A percentile compares a stretch with the other conserved stretches of the same genome.
phyloP scores from a whole-genome alignment of 1,139 yeast species.

The Blastobotrys indianensis region DNA sequence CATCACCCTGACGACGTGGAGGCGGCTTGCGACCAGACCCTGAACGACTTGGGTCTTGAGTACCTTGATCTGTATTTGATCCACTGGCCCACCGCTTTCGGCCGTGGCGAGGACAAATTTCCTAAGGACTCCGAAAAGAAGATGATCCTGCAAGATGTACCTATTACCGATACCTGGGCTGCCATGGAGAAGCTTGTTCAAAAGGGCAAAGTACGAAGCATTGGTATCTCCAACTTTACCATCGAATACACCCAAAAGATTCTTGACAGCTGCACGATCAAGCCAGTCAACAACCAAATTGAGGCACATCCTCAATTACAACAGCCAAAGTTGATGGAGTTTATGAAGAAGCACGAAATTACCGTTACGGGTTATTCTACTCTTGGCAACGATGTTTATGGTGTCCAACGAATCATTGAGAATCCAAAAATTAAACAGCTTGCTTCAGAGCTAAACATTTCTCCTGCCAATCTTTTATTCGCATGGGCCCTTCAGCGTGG shows the following conservation, averaged over 20 bases:
- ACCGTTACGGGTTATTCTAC: slow-evolving; percentile 79
- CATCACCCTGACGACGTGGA: slow-evolving; percentile 45
- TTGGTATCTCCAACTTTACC: slow-evolving; percentile 76
- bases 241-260: slow-evolving; percentile 69
- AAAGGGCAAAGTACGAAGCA: slow-evolving; percentile 58
- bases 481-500: slow-evolving; percentile 39
- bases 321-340: slow-evolving; percentile 61
- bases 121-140: slow-evolving; percentile 43
- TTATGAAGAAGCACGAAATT: slow-evolving; percentile 52
- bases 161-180: slow-evolving; percentile 67
- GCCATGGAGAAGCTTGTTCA: slow-evolving; percentile 57
- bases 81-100: slow-evolving; percentile 60
- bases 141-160: slow-evolving; percentile 54
- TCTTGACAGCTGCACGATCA: slow-evolving; percentile 59
- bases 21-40: slow-evolving; percentile 49
- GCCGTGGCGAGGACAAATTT: slow-evolving; percentile 36
- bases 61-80: slow-evolving; percentile 66
- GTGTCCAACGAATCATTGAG: slow-evolving; percentile 23
- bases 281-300: slow-evolving; percentile 76
- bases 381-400: slow-evolving; percentile 35
- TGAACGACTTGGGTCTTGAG: slow-evolving; percentile 54
- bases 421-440: slow-evolving; percentile 44
- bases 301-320: slow-evolving; percentile 88
- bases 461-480: slow-evolving; percentile 41
- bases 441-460: slow-evolving; percentile 36